Percentiles rank a stretch among this genome's conserved stretches.
Evolutionary conservation across 441 rosid species (phyloP).

Genomic region (Rhodomyrtus psidioides): DNA sequence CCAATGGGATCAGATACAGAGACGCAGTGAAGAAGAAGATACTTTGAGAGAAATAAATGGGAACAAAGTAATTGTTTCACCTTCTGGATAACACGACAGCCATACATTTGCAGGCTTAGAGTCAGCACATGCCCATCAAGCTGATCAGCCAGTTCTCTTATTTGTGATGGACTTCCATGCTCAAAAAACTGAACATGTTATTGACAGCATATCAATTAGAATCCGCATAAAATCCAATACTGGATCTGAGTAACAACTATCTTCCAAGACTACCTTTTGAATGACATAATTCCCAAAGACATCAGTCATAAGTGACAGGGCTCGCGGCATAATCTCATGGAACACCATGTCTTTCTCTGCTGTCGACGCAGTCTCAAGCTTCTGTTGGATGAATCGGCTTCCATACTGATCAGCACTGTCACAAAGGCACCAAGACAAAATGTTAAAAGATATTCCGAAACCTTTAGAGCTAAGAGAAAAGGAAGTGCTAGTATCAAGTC

Average conservation of each 20-base stretch:
- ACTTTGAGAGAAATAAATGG: background rate
- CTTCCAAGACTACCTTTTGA: constrained; percentile 39
- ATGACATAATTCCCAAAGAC: constrained; percentile 82
- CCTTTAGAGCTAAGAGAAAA: background rate
- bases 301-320: constrained; percentile 69
- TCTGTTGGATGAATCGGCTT: constrained; percentile 75
- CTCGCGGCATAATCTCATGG: constrained; percentile 59
- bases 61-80: constrained; percentile 15
- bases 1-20: background rate
- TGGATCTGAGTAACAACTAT: background rate
- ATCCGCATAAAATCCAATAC: background rate
- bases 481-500: background rate
- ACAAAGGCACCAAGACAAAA: background rate
- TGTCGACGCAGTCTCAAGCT: constrained; percentile 59
- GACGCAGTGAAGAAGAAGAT: background rate
- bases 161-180: constrained; percentile 63
- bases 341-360: constrained; percentile 70
- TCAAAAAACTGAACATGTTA: constrained; percentile 55
- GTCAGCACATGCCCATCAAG: constrained; percentile 64
- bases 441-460: background rate
- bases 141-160: constrained; percentile 63
- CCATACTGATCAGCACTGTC: constrained; percentile 73
- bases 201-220: background rate
- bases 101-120: constrained; percentile 85
- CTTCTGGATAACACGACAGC: constrained; percentile 84